A percentile compares a stretch with the other conserved stretches of the same genome.
phyloP scores from a whole-genome alignment of 164 flowering plant species.

The Nymphaea colorata region DNA sequence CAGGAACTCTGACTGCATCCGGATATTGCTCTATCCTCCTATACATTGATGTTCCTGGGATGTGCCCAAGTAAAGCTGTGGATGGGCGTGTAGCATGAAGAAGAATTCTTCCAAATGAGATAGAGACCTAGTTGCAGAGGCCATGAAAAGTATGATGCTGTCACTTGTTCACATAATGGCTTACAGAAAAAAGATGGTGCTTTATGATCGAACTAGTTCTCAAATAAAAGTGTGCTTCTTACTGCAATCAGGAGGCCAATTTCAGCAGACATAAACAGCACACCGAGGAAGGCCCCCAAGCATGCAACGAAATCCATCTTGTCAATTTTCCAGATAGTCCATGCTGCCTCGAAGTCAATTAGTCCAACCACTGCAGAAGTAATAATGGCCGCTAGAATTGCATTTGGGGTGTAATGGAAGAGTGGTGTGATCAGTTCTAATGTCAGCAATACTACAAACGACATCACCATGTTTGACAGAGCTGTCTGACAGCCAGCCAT shows the following conservation, averaged over 20 bases:
- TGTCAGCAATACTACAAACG: constrained; percentile 57
- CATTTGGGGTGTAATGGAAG: constrained; percentile 86
- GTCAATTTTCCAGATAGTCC: constrained; percentile 78
- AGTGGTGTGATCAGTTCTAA: constrained; percentile 68
- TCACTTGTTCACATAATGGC: no score
- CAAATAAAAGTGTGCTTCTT: constrained; percentile 9
- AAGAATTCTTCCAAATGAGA: constrained; percentile 72
- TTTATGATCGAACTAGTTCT: neutral
- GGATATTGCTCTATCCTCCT: constrained; percentile 69
- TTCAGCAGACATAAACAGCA: constrained; percentile 66
- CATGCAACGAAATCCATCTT: constrained; percentile 87
- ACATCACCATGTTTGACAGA: constrained; percentile 88
- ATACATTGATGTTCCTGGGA: constrained; percentile 53
- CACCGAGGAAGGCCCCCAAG: constrained; percentile 91
- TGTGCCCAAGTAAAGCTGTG: constrained; percentile 56
- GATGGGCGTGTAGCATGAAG: constrained; percentile 78
- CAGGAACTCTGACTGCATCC: constrained; percentile 52
- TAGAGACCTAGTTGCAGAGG: constrained; percentile 31
- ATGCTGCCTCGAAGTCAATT: constrained; percentile 27
- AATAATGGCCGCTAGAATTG: constrained; percentile 31
- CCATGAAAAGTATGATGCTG: no score
- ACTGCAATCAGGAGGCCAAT: constrained; percentile 86
- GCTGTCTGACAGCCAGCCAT: constrained; percentile 92
- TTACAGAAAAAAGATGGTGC: neutral
- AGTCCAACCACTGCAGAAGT: neutral